phyloP scores from a whole-genome alignment of 176 grass and related monocot species.

The Cenchrus fungigraminus region DNA sequence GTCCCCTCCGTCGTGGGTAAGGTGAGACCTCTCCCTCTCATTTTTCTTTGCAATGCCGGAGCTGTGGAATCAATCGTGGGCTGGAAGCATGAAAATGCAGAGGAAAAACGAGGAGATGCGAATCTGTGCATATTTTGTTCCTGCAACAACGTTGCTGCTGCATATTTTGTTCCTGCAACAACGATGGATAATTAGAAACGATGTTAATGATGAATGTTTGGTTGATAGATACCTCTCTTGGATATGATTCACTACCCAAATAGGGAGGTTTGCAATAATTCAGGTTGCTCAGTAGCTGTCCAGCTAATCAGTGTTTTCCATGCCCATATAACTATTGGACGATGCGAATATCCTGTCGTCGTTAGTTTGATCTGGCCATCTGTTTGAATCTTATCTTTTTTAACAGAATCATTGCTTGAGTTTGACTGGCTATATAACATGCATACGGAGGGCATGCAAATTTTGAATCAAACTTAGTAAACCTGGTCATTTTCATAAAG shows the following conservation, averaged over 20 bases:
- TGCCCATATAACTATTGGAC: neutral
- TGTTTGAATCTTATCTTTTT: neutral
- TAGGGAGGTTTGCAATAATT: neutral
- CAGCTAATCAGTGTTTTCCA: conserved; percentile 23
- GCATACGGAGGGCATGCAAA: neutral
- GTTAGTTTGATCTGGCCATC: neutral
- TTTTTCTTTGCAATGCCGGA: too few species aligned
- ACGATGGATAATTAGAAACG: neutral
- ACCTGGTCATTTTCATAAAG: neutral
- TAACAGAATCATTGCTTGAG: neutral
- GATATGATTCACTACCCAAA: conserved; percentile 5
- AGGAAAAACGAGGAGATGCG: too few species aligned
- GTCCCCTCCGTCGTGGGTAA: too few species aligned
- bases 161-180: too few species aligned
- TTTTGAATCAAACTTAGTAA: neutral
- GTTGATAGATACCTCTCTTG: neutral
- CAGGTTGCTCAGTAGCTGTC: neutral
- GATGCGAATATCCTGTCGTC: neutral
- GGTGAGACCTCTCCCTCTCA: too few species aligned
- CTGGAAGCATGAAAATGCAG: too few species aligned
- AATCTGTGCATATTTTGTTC: too few species aligned
- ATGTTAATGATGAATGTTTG: neutral
- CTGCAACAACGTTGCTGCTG: too few species aligned
- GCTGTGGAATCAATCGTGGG: too few species aligned
- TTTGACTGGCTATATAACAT: neutral